Percentiles rank a stretch among this genome's conserved stretches.
phyloP scores from a whole-genome alignment of 2,329 filamentous ascomycete genomes.

The Hymenoscyphus repandus region DNA sequence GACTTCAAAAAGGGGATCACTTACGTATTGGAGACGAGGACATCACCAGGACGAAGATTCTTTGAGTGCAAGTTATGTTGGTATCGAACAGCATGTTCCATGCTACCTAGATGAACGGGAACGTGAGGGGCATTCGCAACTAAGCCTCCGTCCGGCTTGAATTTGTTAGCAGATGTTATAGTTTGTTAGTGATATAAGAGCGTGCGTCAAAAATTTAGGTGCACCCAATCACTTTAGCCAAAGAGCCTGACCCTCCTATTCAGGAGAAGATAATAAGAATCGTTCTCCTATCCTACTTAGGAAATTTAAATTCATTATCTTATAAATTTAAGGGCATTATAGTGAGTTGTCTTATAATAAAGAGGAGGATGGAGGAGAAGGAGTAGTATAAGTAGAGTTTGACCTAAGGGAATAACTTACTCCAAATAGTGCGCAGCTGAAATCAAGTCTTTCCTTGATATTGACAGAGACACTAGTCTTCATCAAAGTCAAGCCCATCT shows the following conservation, averaged over 20 bases:
- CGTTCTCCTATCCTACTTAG: no score
- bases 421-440: conserved; percentile 68
- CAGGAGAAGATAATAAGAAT: no score
- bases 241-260: no score
- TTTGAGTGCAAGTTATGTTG: conserved; percentile 74
- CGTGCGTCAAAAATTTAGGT: no score
- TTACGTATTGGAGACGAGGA: conserved; percentile 76
- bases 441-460: conserved; percentile 75
- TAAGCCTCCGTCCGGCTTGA: conserved; percentile 62
- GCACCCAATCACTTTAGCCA: no score
- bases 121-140: conserved; percentile 78
- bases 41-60: conserved; percentile 69
- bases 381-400: no score
- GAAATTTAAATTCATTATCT: no score
- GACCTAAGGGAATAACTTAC: not conserved
- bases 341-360: no score
- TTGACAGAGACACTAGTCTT: conserved; percentile 75
- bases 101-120: conserved; percentile 37
- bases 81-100: conserved; percentile 48
- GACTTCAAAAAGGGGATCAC: conserved; percentile 31
- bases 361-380: no score
- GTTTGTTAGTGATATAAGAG: no score
- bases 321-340: no score
- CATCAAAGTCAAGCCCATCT: conserved; percentile 72
- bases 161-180: not conserved